These are phyloP conservation scores for Fraxinus velutina DNA, from an alignment of 305 asterid species.

Conservation along the genomic window DNA sequence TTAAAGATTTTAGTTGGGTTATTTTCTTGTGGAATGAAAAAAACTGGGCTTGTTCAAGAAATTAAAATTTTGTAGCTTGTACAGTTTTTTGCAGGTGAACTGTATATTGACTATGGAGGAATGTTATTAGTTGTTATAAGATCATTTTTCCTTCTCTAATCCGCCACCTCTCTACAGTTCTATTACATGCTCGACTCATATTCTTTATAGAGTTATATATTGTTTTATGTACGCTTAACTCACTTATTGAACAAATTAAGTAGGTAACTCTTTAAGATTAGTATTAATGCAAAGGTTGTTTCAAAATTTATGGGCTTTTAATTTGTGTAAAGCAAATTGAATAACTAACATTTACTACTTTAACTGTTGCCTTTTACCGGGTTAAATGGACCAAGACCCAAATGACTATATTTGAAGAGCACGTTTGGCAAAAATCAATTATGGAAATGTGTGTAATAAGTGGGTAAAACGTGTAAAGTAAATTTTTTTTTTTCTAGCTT, in stretches of 20 bases:
- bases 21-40: constrained; percentile 32
- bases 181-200: background rate
- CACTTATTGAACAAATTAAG: background rate
- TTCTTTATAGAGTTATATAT: background rate
- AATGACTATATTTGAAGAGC: background rate
- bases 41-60: background rate
- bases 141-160: constrained; percentile 11
- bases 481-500: too few relatives aligned
- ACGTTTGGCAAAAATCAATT: background rate
- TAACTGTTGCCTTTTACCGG: background rate
- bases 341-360: background rate
- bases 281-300: background rate
- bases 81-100: constrained; percentile 51
- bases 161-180: constrained; percentile 9
- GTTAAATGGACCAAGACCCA: background rate
- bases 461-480: background rate
- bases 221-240: background rate
- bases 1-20: constrained; percentile 5
- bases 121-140: constrained; percentile 28
- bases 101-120: constrained; percentile 52
- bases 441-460: background rate
- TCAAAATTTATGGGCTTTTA: background rate
- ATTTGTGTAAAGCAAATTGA: background rate
- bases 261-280: background rate
- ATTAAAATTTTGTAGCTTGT: background rate